Base-by-base conservation (phyloP, 2,329 filamentous ascomycete genomes). In the Cordyceps cateniannulata region DNA sequence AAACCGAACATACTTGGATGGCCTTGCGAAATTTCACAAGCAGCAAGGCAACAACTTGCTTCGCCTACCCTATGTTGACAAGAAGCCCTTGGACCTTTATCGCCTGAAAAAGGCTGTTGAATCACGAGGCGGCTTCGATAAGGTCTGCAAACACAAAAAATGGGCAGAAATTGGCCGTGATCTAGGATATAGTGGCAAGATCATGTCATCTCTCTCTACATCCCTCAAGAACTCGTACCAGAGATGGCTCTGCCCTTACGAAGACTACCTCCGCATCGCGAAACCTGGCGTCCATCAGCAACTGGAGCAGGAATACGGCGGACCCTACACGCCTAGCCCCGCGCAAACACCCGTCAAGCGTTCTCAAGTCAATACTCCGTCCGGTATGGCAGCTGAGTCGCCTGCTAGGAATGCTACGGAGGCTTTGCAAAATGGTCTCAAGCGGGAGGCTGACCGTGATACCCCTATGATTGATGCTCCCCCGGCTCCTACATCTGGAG, bases 141-240 rank as follows among this genome's bases (percentile, higher is more conserved):
- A 90, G 70, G 95, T 99, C 49, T 99, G 95, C 81, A 97, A 96
- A 75, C 83, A 88, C 60, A 99, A 99, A 77, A 98, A 98, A 77
- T 99, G 95, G 95, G 95, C 95, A 18, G 95, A 99, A 74, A 98
- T 99, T 67, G 95, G 95, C 38, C 87, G 95, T 69, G 95, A 98
- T 72, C 78, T 99, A 52, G 95, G 95, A 59, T 99, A 99, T 75
- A 98, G 93, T 71, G 95, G 95, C 71, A 99, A 99, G 79, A 99
- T 99, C 65, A 99, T 99, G 95, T 98, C 93, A 2, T 98, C 95
- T 9, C 79, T 99, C 51, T 99, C 95, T 6, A 99, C 95, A 0
- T 98, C 95, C 5, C 82, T 99, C 47, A 99, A 98, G 73, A 99
- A 99, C 73, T 98, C 95, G 0, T 99, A 96, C 69, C 92, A 96